Conservation (phyloP, 192 early-diverging fungal genomes). For the Helicostylum pulchrum region DNA sequence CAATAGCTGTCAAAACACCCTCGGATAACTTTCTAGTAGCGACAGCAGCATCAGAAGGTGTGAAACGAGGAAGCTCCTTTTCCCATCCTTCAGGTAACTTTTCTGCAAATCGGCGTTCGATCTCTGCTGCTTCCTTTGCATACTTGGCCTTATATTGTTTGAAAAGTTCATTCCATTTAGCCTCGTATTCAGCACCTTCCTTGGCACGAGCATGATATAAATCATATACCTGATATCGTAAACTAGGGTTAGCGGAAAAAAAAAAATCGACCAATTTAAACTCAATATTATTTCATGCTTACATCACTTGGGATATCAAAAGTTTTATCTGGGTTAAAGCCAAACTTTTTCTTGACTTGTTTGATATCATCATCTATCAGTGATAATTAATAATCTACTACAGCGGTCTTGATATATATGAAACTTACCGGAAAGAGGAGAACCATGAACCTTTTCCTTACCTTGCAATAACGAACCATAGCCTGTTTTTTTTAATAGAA, state of each 20-base stretch:
- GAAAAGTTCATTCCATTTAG: constrained; percentile 75
- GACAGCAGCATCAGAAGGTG: constrained; percentile 70
- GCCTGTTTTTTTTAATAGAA: constrained; percentile 6
- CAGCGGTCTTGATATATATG: background rate
- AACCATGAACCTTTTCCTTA: constrained; percentile 90
- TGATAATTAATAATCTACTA: background rate
- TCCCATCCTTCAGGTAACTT: constrained; percentile 75
- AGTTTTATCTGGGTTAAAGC: constrained; percentile 71
- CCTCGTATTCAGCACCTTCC: constrained; percentile 61
- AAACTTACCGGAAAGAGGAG: constrained; percentile 60
- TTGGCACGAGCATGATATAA: constrained; percentile 50
- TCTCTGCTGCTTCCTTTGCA: constrained; percentile 65
- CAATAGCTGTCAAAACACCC: constrained; percentile 75
- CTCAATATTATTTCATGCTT: constrained; percentile 42
- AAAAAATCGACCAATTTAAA: constrained; percentile 41
- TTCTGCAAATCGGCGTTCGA: constrained; percentile 69
- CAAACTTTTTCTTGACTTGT: constrained; percentile 77
- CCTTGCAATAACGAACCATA: constrained; percentile 88
- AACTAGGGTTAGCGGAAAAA: constrained; percentile 53
- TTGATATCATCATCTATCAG: constrained; percentile 65
- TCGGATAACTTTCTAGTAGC: constrained; percentile 91
- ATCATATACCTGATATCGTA: constrained; percentile 52
- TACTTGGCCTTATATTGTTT: constrained; percentile 64
- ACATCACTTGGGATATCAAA: constrained; percentile 76
- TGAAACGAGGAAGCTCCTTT: constrained; percentile 70